A percentile compares a stretch with the other conserved stretches of the same genome.
phyloP scores from a whole-genome alignment of 805 yeast species.

The Candida rishiriensis region DNA sequence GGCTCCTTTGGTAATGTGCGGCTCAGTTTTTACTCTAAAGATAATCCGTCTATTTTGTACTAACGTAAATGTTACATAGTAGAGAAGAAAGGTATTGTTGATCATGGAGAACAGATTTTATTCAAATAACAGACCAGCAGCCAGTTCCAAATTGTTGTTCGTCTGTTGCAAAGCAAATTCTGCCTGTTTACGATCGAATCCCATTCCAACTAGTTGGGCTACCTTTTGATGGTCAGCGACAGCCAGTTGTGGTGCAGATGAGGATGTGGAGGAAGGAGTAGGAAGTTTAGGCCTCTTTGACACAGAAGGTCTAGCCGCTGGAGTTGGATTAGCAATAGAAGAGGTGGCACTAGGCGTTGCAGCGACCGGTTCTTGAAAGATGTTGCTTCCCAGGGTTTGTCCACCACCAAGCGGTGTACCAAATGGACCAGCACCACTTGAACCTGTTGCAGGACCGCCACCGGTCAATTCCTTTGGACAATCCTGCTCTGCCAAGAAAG shows the following conservation, averaged over 20 bases:
- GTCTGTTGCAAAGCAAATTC: constrained; percentile 60
- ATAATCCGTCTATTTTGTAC: too few species aligned
- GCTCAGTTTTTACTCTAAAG: too few species aligned
- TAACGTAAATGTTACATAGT: too few species aligned
- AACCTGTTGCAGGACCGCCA: constrained; percentile 5
- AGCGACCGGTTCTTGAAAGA: constrained; percentile 16
- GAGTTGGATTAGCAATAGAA: neutral
- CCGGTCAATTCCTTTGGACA: constrained; percentile 40
- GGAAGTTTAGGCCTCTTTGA: constrained; percentile 21
- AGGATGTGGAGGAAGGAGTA: constrained; percentile 14
- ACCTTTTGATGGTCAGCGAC: constrained; percentile 26
- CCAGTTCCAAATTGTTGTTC: constrained; percentile 76
- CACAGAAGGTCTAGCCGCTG: constrained; percentile 12
- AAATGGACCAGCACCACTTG: constrained; percentile 3
- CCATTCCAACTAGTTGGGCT: constrained; percentile 55
- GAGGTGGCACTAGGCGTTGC: constrained; percentile 1
- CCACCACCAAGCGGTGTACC: constrained; percentile 2
- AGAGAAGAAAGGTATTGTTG: too few species aligned
- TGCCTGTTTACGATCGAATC: constrained; percentile 65
- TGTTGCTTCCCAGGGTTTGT: constrained; percentile 34
- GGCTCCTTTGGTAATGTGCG: too few species aligned
- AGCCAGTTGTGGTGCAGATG: neutral
- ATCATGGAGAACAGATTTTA: neutral
- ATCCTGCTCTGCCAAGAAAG: constrained; percentile 70
- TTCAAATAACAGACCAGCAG: constrained; percentile 71